Evolutionary conservation across 2,329 filamentous ascomycete species (phyloP).

Genomic region (Aspergillus sp.): DNA sequence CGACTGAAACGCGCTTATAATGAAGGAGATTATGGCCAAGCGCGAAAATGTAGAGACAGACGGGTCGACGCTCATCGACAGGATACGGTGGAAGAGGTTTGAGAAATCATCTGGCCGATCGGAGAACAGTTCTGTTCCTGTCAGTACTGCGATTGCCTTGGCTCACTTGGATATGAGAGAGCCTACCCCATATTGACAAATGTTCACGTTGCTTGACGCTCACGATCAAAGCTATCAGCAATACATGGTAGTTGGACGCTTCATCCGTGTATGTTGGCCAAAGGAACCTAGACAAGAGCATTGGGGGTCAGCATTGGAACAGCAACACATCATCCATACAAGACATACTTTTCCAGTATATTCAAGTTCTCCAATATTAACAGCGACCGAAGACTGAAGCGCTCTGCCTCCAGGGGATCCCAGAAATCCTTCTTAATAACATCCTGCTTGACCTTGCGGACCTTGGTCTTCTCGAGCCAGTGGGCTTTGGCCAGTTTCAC

Average conservation of each 20-base stretch:
- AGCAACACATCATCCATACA: not conserved
- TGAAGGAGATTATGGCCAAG: slow-evolving; percentile 76
- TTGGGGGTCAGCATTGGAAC: slow-evolving; percentile 13
- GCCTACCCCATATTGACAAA: slow-evolving; percentile 73
- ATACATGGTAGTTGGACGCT: slow-evolving; percentile 81
- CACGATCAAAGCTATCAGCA: slow-evolving; percentile 74
- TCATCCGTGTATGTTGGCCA: slow-evolving; percentile 90
- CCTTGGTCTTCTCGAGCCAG: slow-evolving; percentile 66
- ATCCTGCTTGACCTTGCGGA: slow-evolving; percentile 68
- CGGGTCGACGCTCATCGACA: slow-evolving; percentile 73
- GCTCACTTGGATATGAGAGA: slow-evolving; percentile 1
- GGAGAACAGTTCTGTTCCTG: slow-evolving; percentile 57
- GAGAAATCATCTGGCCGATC: slow-evolving; percentile 75
- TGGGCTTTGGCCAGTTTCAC: slow-evolving; percentile 67
- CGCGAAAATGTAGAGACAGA: slow-evolving; percentile 59
- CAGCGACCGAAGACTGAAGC: slow-evolving; percentile 67
- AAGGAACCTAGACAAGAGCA: slow-evolving; percentile 79
- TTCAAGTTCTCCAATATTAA: slow-evolving; percentile 82
- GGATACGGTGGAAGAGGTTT: slow-evolving; percentile 73
- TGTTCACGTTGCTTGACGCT: slow-evolving; percentile 84
- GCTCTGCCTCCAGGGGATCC: slow-evolving; percentile 74
- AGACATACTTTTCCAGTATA: slow-evolving; percentile 64
- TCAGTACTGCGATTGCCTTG: slow-evolving; percentile 20
- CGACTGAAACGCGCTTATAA: slow-evolving; percentile 88
- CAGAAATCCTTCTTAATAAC: slow-evolving; percentile 81